Base-by-base conservation (phyloP, 1,284 basidiomycete genomes). In the Phellinidium pouzarii region DNA sequence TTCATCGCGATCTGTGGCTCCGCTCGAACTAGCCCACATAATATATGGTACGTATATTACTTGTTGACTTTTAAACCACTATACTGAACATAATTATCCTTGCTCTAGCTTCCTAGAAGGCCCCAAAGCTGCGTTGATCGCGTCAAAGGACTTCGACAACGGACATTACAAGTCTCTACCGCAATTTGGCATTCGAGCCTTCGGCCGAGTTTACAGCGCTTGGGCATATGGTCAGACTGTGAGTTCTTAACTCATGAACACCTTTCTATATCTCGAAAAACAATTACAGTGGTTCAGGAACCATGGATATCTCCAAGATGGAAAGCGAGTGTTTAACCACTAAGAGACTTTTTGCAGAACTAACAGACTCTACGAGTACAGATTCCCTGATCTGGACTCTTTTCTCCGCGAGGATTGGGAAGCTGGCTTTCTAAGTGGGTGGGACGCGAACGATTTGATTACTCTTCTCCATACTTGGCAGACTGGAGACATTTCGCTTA, bases 181-280 rank as follows among this genome's bases (percentile, higher is more conserved):
- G 2, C 69, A 76, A 55, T 65, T 70, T 43, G 78, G 78, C 25
- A 68, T 80, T 41, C 70, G 77, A 22, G 78, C 78, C 4, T 81
- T 80, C 56, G 77, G 71, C 5, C 71, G 80, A 19, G 80, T 72
- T 1, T 82, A 79, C 60, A 74, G 74, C 53, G 76, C 78, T 12
- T 82, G 80, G 79, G 77, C 78, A 11, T 80, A 80, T 58, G 72
- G 79, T 12, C 77, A 79, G 60, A 69, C 76, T 12, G 78, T 73
- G 52, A 51, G 69, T 64, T 17, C 19, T 20, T 34, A 7, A 34
- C 17, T 3, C 23, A 17, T 27, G 11, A n/a, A 29, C 3, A 38
- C 11, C 23, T 19, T 49, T 41, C 4, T 26, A 2, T 34, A 23
- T 38, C 29, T 52, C 3, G 40, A 43, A 23, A 20, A 48, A 31